A percentile compares a stretch with the other conserved stretches of the same genome.
These are phyloP conservation scores for Panaeolus papilionaceus DNA, from an alignment of 768 basidiomycete species.

Conservation along the genomic window DNA sequence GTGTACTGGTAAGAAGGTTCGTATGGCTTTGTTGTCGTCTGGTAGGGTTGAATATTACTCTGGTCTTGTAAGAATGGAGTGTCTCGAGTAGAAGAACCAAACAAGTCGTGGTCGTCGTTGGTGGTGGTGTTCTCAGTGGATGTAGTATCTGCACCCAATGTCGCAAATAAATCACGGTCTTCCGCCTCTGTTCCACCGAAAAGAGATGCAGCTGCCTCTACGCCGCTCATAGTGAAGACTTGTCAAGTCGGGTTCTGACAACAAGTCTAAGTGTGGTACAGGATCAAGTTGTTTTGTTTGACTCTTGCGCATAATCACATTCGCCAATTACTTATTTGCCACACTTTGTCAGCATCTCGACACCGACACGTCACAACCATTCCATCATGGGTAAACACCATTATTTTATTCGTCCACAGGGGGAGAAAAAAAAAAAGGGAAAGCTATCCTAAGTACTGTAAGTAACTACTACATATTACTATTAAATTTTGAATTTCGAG, in stretches of 20 bases:
- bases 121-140: constrained; percentile 23
- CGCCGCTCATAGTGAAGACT: constrained; percentile 54
- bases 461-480: constrained; percentile 1
- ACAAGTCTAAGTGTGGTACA: neutral
- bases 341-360: constrained; percentile 35
- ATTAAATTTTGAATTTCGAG: neutral
- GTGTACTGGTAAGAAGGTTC: constrained; percentile 1
- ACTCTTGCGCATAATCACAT: neutral
- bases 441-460: neutral
- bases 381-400: constrained; percentile 6
- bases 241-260: neutral
- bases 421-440: neutral
- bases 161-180: constrained; percentile 65
- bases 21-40: neutral
- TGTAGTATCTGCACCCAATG: constrained; percentile 43
- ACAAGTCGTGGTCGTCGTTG: constrained; percentile 22
- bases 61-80: constrained; percentile 16
- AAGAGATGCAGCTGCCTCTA: constrained; percentile 83
- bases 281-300: constrained; percentile 16
- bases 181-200: constrained; percentile 72
- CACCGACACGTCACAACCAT: constrained; percentile 41
- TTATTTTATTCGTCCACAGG: neutral
- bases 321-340: constrained; percentile 40
- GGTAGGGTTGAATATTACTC: neutral
- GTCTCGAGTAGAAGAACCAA: constrained; percentile 20